phyloP scores from a whole-genome alignment of 371 early-diverging fungal genomes.

The Thermomucor indicae-seudaticae region DNA sequence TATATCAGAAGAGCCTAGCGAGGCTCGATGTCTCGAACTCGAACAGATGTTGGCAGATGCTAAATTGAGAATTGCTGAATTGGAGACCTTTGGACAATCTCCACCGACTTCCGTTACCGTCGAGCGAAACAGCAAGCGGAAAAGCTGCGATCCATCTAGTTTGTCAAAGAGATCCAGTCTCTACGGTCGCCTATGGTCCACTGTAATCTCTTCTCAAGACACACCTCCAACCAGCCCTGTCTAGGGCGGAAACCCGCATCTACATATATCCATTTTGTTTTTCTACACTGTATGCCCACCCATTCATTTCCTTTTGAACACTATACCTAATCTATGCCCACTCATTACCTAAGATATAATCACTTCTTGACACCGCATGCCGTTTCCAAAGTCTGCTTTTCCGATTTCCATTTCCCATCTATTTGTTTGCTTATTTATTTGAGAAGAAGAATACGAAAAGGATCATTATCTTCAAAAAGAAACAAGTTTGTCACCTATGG shows the following conservation, averaged over 20 bases:
- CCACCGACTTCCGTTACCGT: not conserved
- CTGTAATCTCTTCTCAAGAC: conserved; percentile 11
- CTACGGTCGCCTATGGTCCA: conserved; percentile 20
- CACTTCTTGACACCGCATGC: not conserved
- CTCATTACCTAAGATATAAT: not conserved
- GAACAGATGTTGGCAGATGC: conserved; percentile 27
- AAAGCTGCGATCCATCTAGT: conserved; percentile 3
- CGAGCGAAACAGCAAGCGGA: conserved; percentile 6
- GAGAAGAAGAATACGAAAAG: too few relatives aligned
- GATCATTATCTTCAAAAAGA: too few relatives aligned
- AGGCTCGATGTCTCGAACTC: conserved; percentile 19
- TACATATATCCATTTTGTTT: too few relatives aligned
- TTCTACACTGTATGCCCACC: conserved; percentile 10
- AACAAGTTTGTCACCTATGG: too few relatives aligned
- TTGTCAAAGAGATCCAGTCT: conserved; percentile 17
- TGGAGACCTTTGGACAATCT: conserved; percentile 16
- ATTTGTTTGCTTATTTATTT: too few relatives aligned
- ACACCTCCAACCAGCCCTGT: conserved; percentile 20
- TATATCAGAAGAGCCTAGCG: not conserved
- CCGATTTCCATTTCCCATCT: too few relatives aligned
- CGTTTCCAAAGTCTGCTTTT: too few relatives aligned
- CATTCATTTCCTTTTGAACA: conserved; percentile 4
- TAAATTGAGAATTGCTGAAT: conserved; percentile 22
- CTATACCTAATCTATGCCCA: not conserved
- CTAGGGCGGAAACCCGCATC: too few relatives aligned